Conservation (phyloP, 352 stramenopile genomes). For the Globisporangium ultimum region DNA sequence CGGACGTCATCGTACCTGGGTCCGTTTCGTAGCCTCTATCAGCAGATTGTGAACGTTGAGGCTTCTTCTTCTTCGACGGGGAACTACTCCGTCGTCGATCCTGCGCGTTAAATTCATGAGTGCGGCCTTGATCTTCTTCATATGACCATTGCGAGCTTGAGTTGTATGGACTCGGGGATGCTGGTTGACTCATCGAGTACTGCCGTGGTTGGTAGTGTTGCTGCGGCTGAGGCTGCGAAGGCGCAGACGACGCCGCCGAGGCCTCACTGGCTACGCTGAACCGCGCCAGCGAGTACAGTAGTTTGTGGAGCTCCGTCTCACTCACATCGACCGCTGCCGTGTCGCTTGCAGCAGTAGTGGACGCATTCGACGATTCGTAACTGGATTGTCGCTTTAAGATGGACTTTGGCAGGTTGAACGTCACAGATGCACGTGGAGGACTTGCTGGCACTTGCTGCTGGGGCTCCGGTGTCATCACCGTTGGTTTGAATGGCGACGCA, state of each 20-base stretch:
- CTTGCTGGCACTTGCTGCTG: neutral
- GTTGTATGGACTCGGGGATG: neutral
- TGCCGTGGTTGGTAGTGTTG: neutral
- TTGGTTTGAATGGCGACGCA: too few relatives aligned
- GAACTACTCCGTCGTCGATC: too few relatives aligned
- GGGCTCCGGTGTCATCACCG: too few relatives aligned
- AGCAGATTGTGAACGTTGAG: conserved; percentile 10
- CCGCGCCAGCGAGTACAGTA: conserved; percentile 54
- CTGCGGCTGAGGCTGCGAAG: neutral
- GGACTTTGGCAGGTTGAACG: conserved; percentile 34
- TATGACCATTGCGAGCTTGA: conserved; percentile 7
- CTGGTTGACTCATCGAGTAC: conserved; percentile 5
- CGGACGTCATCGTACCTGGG: neutral
- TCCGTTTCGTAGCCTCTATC: conserved; percentile 15
- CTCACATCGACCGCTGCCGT: conserved; percentile 8
- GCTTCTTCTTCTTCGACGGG: conserved; percentile 2
- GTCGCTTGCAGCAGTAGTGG: conserved; percentile 23
- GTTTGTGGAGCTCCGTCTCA: conserved; percentile 58
- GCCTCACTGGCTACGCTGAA: conserved; percentile 44
- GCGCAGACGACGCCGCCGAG: conserved; percentile 8
- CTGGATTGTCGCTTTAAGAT: conserved; percentile 47
- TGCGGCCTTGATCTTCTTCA: neutral
- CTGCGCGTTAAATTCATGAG: too few relatives aligned
- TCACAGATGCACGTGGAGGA: conserved; percentile 21
- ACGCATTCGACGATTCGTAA: conserved; percentile 32